Percentiles rank a stretch among this genome's conserved stretches.
These are phyloP conservation scores for Leucocoprinus sp. DNA, from an alignment of 768 basidiomycete genomes.

Conservation along the genomic window DNA sequence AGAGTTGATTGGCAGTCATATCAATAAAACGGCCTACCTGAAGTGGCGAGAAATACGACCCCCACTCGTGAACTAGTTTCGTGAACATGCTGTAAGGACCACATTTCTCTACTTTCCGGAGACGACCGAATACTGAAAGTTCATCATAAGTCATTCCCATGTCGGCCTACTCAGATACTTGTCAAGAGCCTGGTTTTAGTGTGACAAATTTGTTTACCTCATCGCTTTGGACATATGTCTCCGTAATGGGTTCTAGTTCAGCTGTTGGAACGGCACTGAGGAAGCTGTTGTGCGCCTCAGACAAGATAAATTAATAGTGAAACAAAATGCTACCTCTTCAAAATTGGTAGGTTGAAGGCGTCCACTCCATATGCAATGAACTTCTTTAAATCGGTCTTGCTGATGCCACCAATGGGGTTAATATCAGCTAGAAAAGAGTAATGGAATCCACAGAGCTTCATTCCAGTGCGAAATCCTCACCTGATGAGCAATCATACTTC, in stretches of 20 bases:
- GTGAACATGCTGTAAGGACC: constrained; percentile 98
- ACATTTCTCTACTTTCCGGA: constrained; percentile 95
- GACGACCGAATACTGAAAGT: constrained; percentile 83
- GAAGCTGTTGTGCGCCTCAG: constrained; percentile 61
- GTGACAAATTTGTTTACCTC: constrained; percentile 45
- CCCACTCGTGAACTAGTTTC: constrained; percentile 93
- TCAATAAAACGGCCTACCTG: constrained; percentile 44
- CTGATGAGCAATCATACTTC: constrained; percentile 95
- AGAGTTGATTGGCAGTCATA: background rate
- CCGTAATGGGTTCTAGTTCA: constrained; percentile 92
- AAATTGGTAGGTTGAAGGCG: constrained; percentile 78
- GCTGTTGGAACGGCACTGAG: constrained; percentile 89
- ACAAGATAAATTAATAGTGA: too few species aligned
- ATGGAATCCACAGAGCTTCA: background rate
- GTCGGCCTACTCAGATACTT: constrained; percentile 53
- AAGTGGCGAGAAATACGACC: constrained; percentile 67
- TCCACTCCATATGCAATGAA: constrained; percentile 82
- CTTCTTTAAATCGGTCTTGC: constrained; percentile 93
- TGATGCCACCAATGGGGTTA: constrained; percentile 97
- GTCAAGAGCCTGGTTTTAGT: constrained; percentile 1
- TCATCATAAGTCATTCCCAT: constrained; percentile 99
- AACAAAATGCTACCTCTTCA: constrained; percentile 48
- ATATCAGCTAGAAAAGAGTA: constrained; percentile 62
- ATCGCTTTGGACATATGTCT: constrained; percentile 91
- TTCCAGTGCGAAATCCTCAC: constrained; percentile 26